Base-by-base conservation (phyloP, 2,329 filamentous ascomycete species). In the Aureobasidium zeae region DNA sequence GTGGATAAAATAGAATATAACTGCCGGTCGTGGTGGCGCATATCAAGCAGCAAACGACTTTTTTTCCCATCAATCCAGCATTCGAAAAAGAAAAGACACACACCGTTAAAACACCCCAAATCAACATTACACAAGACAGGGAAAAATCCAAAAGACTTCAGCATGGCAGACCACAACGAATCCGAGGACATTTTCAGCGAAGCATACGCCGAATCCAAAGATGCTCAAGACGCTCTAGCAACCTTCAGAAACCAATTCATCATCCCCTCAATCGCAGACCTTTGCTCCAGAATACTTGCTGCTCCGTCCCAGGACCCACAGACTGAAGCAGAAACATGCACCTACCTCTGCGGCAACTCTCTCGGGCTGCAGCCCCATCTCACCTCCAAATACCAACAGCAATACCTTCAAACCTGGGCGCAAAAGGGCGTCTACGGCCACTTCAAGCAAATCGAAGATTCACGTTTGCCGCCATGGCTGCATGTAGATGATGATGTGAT, bases 281-380 rank as follows among this genome's bases (percentile, higher is more conserved):
- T 91, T 33, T 79, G 73, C 58, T 74, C 81, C 51, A 80, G 48
- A 43, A 26, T 26, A 5, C 26, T 44, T 4, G 5, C 5, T 4
- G 15, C 47, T 8, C 24, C 45, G 2, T 62, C 55, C 6, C 47
- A 48, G 15, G 52, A 47, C 53, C n/a, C n/a, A n/a, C n/a, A n/a
- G n/a, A n/a, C n/a, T n/a, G 55, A 44, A 53, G 51, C 45, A 54
- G 13, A 45, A 55, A 64, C 67, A 35, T 74, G 72, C 47, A 80
- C 86, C 47, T 95, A 94, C 62, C 79, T 95, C 50, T 89, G 86
- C 52, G 88, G 88, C 45, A 94, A 94, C 66, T 94, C 86, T 0
- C 73, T 94, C 1, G 87, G 87, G 26, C 74, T 89, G 3, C 87
- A 94, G 60, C 86, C 88, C 32, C 77, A 74, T 49, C 73, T 74